Conservation (phyloP, 352 stramenopile species). For the Albugo candida region DNA sequence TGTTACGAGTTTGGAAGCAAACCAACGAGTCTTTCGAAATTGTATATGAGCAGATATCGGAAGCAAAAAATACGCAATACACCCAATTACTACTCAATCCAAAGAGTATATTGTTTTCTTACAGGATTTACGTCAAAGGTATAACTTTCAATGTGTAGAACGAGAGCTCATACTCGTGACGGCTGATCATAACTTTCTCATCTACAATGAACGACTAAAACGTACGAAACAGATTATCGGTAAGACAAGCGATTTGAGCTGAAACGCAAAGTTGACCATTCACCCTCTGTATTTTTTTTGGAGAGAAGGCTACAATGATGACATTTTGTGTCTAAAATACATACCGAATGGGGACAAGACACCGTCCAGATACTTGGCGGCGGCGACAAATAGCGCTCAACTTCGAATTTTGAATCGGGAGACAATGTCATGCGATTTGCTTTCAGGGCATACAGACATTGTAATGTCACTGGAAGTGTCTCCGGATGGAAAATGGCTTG, state of each 20-base stretch:
- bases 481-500: constrained; percentile 72
- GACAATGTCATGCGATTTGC: constrained; percentile 83
- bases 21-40: constrained; percentile 16
- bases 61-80: constrained; percentile 30
- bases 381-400: constrained; percentile 91
- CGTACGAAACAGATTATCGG: constrained; percentile 61
- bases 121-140: neutral
- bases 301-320: constrained; percentile 87
- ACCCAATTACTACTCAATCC: constrained; percentile 30
- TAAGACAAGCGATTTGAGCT: neutral
- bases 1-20: constrained; percentile 61
- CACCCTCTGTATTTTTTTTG: neutral
- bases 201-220: constrained; percentile 51
- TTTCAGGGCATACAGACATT: constrained; percentile 94
- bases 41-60: constrained; percentile 25
- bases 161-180: constrained; percentile 55
- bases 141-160: too few relatives aligned
- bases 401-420: constrained; percentile 87
- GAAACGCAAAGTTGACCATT: too few relatives aligned
- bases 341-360: constrained; percentile 52
- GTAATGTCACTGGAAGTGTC: constrained; percentile 91
- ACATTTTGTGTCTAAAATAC: constrained; percentile 95
- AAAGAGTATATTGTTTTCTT: constrained; percentile 10
- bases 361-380: constrained; percentile 61
- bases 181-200: constrained; percentile 71